Base-by-base conservation (phyloP, 2,329 filamentous ascomycete genomes). In the Lithohypha guttulata region DNA sequence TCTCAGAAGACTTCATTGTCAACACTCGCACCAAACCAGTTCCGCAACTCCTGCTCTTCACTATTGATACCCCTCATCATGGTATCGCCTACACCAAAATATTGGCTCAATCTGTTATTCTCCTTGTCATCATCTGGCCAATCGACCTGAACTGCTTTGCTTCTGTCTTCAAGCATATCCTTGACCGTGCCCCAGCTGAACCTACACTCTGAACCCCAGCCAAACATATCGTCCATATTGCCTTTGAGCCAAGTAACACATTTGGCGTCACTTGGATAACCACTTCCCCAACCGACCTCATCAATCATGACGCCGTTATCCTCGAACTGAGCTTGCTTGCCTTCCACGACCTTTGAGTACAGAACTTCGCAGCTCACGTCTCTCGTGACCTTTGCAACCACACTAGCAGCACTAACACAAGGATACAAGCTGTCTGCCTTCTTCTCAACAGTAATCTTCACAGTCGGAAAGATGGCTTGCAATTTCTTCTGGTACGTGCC, bases 151-250 rank as follows among this genome's bases (percentile, higher is more conserved):
- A 81, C 70, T 22, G 46, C 46, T n/a, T 13, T 5, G 10, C 27
- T 17, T 11, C 27, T 36, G n/a, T 28, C 14, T n/a, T 95, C 87
- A 3, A 98, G 65, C 76, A 96, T 74, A 54, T 96, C 87, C 63
- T 93, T 95, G 2, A 83, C 83, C 1, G 91, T 96, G 0, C 82
- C 83, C 91, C 91, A 98, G 55, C 86, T 94, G 55, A 95, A 96
- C 3, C 91, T 72, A 57, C 85, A 93, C 62, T 96, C 87, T 17
- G 74, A 74, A 0, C 89, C 87, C 89, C 91, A 98, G 10, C 91
- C 91, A 64, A 96, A 98, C 1, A 96, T 64, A 2, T 84, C 84
- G 55, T 98, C 80, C 79, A 95, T 89, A 49, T 89, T 91, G 26
- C 65, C 66, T 62, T 78, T 83, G 56, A 98, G 59, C 89, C 91